phyloP scores from a whole-genome alignment of 352 stramenopile species.

The Hyaloperonospora brassicae region DNA sequence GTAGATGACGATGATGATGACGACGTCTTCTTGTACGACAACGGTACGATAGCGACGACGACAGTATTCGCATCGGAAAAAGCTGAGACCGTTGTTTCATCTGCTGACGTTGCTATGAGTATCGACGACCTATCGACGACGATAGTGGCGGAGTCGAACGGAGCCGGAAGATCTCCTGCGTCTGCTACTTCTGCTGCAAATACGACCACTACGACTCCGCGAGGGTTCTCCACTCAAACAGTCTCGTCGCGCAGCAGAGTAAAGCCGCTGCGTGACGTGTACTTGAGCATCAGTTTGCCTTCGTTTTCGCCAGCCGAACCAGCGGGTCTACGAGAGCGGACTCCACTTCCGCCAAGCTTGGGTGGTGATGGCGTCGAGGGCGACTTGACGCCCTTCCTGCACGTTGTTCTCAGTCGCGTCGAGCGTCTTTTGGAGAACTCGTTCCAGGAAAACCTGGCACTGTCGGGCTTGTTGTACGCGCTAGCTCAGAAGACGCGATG shows the following conservation, averaged over 20 bases:
- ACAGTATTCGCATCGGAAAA: background rate
- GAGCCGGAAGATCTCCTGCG: background rate
- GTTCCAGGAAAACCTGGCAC: conserved; percentile 72
- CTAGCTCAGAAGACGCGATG: conserved; percentile 60
- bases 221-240: conserved; percentile 36
- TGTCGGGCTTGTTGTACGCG: conserved; percentile 69
- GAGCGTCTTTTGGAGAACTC: conserved; percentile 76
- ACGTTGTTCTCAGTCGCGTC: conserved; percentile 66
- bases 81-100: no score
- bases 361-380: conserved; percentile 12
- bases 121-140: no score
- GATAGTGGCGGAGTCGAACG: background rate
- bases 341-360: conserved; percentile 14
- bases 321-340: conserved; percentile 23
- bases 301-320: conserved; percentile 58
- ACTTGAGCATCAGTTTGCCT: conserved; percentile 56
- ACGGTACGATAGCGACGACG: conserved; percentile 8
- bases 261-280: conserved; percentile 58
- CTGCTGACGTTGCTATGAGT: no score
- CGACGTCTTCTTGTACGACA: conserved; percentile 32
- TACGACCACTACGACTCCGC: conserved; percentile 7
- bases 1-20: conserved; percentile 50
- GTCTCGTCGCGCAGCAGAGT: conserved; percentile 51
- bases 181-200: conserved; percentile 6
- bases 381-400: conserved; percentile 46